Conservation (phyloP, 1,284 basidiomycete genomes). For the Moesziomyces parantarcticus region DNA sequence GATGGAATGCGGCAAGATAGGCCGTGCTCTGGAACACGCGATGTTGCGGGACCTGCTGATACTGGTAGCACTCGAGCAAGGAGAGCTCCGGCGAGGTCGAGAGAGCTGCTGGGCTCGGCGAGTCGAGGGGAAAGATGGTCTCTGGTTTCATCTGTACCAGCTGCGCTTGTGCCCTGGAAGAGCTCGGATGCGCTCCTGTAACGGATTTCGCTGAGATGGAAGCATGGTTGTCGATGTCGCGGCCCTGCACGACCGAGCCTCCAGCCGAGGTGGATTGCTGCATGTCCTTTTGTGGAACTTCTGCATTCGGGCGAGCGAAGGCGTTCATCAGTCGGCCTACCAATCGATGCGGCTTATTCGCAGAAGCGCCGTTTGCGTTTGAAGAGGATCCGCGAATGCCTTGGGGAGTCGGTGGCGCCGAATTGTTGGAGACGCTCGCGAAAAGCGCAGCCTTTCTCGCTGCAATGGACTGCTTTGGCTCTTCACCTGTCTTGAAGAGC, state of each 20-base stretch:
- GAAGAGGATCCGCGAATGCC: conserved; percentile 5
- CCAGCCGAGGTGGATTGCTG: conserved; percentile 1
- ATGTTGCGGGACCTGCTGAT: conserved; percentile 6
- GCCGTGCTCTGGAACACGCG: conserved; percentile 10
- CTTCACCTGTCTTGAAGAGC: conserved; percentile 33
- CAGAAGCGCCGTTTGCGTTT: not conserved
- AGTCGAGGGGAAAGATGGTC: conserved; percentile 21
- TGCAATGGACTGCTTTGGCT: conserved; percentile 33
- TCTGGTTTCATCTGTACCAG: conserved; percentile 15
- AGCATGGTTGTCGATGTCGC: not conserved
- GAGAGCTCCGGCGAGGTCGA: conserved; percentile 52
- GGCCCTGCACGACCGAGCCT: not conserved
- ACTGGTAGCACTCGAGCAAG: conserved; percentile 43
- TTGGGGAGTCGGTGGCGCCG: conserved; percentile 25
- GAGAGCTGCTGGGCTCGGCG: conserved; percentile 22
- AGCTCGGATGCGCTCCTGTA: too few species aligned
- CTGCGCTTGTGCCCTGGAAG: not conserved
- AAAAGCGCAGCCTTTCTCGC: conserved; percentile 39
- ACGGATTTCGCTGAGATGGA: too few species aligned
- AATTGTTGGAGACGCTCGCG: conserved; percentile 17
- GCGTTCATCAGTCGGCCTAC: conserved; percentile 43
- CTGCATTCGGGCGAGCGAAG: conserved; percentile 22
- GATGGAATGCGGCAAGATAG: conserved; percentile 37
- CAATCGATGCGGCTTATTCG: conserved; percentile 27
- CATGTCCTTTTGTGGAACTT: conserved; percentile 11